Evolutionary conservation across 495 filamentous ascomycete species (phyloP).

Genomic region (Penicillium robsamsonii): DNA sequence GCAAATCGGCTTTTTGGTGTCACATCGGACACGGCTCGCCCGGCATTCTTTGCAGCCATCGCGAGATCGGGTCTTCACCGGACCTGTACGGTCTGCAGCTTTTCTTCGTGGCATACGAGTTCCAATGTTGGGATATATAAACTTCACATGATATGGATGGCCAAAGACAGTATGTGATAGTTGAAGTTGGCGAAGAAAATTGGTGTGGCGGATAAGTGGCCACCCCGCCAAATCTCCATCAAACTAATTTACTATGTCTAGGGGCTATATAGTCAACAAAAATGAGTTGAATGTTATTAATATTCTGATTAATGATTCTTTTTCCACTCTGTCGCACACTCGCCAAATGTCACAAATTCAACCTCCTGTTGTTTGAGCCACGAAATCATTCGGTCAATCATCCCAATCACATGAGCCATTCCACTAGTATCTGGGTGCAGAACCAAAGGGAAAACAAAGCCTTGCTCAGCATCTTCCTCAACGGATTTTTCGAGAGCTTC

Average conservation of each 20-base stretch:
- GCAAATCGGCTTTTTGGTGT: slow-evolving; percentile 44
- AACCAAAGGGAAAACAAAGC: slow-evolving; percentile 46
- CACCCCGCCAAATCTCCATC: background rate
- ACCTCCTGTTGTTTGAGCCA: slow-evolving; percentile 49
- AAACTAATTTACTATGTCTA: no score
- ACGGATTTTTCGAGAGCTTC: slow-evolving; percentile 28
- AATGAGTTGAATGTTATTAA: no score
- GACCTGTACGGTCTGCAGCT: slow-evolving; percentile 42
- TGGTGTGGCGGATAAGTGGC: slow-evolving; percentile 4
- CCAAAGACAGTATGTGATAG: background rate
- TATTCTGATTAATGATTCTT: background rate
- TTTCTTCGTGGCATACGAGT: slow-evolving; percentile 45
- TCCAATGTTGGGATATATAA: slow-evolving; percentile 3
- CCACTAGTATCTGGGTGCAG: slow-evolving; percentile 62
- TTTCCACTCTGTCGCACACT: slow-evolving; percentile 20
- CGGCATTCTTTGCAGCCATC: slow-evolving; percentile 46
- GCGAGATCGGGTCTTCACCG: slow-evolving; percentile 47
- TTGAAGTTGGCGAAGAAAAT: slow-evolving; percentile 5
- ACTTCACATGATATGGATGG: slow-evolving; percentile 27
- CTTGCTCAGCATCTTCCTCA: slow-evolving; percentile 26
- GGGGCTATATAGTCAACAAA: no score
- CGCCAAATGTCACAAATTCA: slow-evolving; percentile 17
- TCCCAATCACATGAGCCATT: slow-evolving; percentile 60
- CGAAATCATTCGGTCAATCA: slow-evolving; percentile 54
- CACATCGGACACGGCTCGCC: slow-evolving; percentile 44